Base-by-base conservation (phyloP, 305 asterid genomes). In the Fraxinus nigra region DNA sequence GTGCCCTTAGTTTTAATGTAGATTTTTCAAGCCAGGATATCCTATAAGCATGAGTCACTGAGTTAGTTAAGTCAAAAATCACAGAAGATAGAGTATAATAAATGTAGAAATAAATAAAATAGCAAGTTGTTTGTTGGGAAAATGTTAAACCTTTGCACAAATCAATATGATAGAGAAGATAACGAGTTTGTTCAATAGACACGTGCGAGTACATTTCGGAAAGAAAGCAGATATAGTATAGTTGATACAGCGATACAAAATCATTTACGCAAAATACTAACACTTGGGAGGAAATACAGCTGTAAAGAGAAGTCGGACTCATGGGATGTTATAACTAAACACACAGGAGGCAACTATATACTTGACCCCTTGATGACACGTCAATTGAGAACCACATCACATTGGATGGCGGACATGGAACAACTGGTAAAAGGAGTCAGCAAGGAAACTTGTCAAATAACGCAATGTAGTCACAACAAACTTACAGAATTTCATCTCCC, bases 401-500 rank as follows among this genome's bases (percentile, higher is more conserved):
- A 74, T 35, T 76, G 77, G 79, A 59, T 20, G 65, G 70, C 20
- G n/a, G 70, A 84, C n/a, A 24, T 30, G 9, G 78, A 40, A 72
- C 75, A 81, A 78, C 72, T 73, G 40, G 48, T 80, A 59, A 34
- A 81, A 37, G 33, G 46, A 74, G 10, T 79, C 80, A 46, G 26
- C 63, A 75, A 46, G 46, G 24, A 38, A 22, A 59, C 63, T 20
- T 30, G 22, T 40, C 34, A 26, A 75, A 75, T 0, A 77, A 24
- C 78, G 67, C 75, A 75, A 78, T 14, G 16, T 43, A n/a, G 79
- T 61, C 77, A 80, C 84, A 79, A 86, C 80, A 82, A 86, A 90
- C 97, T 90, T 92, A 95, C 99, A 95, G 90, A 85, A 95, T 91
- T 89, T 94, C 97, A 87, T 94, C 98, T 24, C 97, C 98, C 82